phyloP scores from a whole-genome alignment of 257 asterid genomes.

The Agastache rugosa region DNA sequence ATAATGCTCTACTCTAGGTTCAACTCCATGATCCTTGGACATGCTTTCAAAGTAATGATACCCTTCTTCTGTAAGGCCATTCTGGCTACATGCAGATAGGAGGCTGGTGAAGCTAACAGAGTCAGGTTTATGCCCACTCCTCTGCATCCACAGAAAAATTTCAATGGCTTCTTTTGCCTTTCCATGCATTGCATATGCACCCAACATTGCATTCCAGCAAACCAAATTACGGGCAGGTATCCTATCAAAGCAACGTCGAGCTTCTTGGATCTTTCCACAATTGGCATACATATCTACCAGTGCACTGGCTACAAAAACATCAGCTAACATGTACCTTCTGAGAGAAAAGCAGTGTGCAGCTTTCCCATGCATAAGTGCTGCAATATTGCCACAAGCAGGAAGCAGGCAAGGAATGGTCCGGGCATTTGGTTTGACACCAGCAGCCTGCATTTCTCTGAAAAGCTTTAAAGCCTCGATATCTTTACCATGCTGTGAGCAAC shows the following conservation, averaged over 20 bases:
- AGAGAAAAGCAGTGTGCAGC: slow-evolving; percentile 83
- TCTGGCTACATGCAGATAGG: slow-evolving; percentile 84
- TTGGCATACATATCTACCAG: slow-evolving; percentile 90
- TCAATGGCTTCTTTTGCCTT: slow-evolving; percentile 69
- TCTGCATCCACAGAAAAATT: slow-evolving; percentile 59
- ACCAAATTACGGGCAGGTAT: slow-evolving; percentile 68
- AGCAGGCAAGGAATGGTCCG: slow-evolving; percentile 87
- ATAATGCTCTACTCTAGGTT: slow-evolving; percentile 80
- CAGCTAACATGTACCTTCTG: slow-evolving; percentile 53
- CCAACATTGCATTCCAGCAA: slow-evolving; percentile 87
- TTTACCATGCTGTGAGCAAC: slow-evolving; percentile 87
- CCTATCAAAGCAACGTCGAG: slow-evolving; percentile 64
- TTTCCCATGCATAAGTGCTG: slow-evolving; percentile 83
- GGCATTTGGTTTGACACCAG: slow-evolving; percentile 72
- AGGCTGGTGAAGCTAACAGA: slow-evolving; percentile 79
- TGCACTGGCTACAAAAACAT: slow-evolving; percentile 81
- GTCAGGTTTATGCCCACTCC: slow-evolving; percentile 72
- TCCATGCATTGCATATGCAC: slow-evolving; percentile 92
- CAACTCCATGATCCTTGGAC: slow-evolving; percentile 62
- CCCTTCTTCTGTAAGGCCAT: slow-evolving; percentile 76
- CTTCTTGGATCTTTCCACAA: slow-evolving; percentile 75
- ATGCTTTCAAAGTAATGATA: slow-evolving; percentile 61
- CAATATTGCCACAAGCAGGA: slow-evolving; percentile 90
- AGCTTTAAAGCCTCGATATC: slow-evolving; percentile 83
- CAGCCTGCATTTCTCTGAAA: slow-evolving; percentile 78